Evolutionary conservation across 169 alveolate genomes (phyloP).

Genomic region (Eimeria zaria): DNA sequence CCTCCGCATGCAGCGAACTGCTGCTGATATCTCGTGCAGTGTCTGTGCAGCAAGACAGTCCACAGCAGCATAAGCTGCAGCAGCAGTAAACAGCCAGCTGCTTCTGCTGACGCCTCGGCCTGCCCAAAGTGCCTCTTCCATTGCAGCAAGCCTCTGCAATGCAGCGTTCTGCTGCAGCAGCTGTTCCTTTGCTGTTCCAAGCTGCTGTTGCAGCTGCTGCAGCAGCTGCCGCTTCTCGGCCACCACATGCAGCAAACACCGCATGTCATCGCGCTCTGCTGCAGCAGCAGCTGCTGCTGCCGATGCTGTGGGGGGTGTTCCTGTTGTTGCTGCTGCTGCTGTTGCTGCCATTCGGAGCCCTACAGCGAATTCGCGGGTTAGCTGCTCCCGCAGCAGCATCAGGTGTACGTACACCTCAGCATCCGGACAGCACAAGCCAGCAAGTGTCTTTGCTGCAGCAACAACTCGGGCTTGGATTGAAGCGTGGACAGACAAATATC

Average conservation of each 20-base stretch:
- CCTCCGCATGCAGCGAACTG: conserved; percentile 28
- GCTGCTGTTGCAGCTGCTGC: conserved; percentile 16
- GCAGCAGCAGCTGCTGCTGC: not conserved
- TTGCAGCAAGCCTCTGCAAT: conserved; percentile 29
- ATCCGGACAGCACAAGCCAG: not conserved
- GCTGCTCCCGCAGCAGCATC: conserved; percentile 48
- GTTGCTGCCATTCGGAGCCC: conserved; percentile 42
- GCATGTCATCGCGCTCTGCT: not conserved
- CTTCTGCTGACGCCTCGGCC: conserved; percentile 34
- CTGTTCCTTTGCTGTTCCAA: not conserved
- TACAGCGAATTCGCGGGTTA: conserved; percentile 20
- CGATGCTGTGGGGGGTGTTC: not conserved
- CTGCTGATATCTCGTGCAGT: conserved; percentile 7
- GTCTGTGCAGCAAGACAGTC: conserved; percentile 34
- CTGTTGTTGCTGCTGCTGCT: conserved; percentile 33
- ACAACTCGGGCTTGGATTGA: conserved; percentile 4
- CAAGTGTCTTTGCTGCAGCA: conserved; percentile 14
- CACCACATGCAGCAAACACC: not conserved
- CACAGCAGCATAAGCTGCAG: conserved; percentile 44
- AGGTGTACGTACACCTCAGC: conserved; percentile 76
- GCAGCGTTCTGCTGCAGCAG: conserved; percentile 37
- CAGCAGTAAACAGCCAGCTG: conserved; percentile 45
- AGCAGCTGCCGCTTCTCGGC: conserved; percentile 14
- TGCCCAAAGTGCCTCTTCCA: conserved; percentile 33
- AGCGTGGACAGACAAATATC: not conserved